Evolutionary conservation across 495 filamentous ascomycete genomes (phyloP), one percentile per base, ranked within the genome.

Genomic region (Halenospora varia): DNA sequence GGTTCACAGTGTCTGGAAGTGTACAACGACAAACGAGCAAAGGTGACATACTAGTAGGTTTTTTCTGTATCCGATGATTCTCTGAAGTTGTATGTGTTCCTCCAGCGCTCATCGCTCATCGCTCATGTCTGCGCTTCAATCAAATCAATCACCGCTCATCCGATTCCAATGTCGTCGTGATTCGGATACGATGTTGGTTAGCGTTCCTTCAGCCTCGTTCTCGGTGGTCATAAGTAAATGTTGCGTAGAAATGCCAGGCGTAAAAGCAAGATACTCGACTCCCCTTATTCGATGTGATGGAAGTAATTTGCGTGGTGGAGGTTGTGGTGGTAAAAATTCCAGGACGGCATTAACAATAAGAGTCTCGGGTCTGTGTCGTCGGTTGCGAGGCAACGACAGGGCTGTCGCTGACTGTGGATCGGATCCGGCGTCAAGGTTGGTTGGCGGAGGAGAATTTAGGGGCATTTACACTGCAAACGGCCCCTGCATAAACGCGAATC

Each of bases 81-180:
- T 35, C 20, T 51, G 45, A 3, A 51, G 42, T 26, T 18, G 11
- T 25, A 49, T 48, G 40, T 54, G 55, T 13, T 45, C 45, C 49
- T 52, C 50, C 22, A 55, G 20, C 48, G 41, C 15, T 50, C 57
- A 62, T 62, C 51, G 41, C 15, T 50, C 57, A 62, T 62, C 51
- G 51, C 60, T 62, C 56, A 62, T 62, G 18, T 59, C 56, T 50
- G 52, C 48, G 25, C 23, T 45, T 6, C n/a, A 17, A 8, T 17
- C 11, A 4, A n/a, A n/a, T n/a, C 4, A 45, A 17, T n/a, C 42
- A 45, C 11, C 42, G 4, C 13, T n/a, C 6, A 17, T n/a, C 42
- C 42, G 6, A n/a, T 45, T 4, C n/a, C 18, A 45, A 45, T 45
- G 17, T 15, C 35, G 35, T 15, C 35, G 35, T 45, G 6, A n/a